Base-by-base conservation (phyloP, 2,329 filamentous ascomycete genomes). In the Cryphonectria nitschkei region DNA sequence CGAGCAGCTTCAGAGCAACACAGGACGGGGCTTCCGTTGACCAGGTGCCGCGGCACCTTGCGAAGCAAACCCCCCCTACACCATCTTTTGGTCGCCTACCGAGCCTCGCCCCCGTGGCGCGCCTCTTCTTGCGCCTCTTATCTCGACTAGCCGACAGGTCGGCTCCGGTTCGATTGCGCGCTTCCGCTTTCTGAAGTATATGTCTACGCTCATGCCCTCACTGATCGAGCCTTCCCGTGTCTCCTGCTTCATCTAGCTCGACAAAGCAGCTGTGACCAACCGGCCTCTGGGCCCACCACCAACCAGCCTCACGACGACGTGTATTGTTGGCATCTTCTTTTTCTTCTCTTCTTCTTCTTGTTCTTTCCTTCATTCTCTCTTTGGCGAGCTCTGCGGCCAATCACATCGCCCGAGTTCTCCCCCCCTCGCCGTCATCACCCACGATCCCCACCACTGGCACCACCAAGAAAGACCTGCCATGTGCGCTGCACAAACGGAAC, bases 401-500 rank as follows among this genome's bases (percentile, higher is more conserved):
- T 41, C 37, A 11, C 60, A 34, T 56, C 61, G 60, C 65, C 32
- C 46, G 39, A 34, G 19, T 26, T 43, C 37, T 3, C 1, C 32
- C 14, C 60, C 34, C 19, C 13, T 64, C 61, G 34, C 22, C 34
- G 37, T 62, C 32, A 37, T 14, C 7, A 14, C 13, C 22, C n/a
- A 4, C 22, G 4, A 4, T 22, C 3, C 41, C 63, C 63, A 50
- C 41, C 39, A 34, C 9, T 43, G 22, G 11, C 39, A 22, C 26
- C 19, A 32, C 34, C 39, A 9, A 34, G 41, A 61, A 43, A 29
- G 41, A n/a, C 63, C n/a, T 65, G 68, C 69, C 71, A 72, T 72
- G 71, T 66, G 65, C 71, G 67, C 71, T 46, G 52, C 65, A 37
- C 68, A 58, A 67, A 65, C 71, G 71, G 43, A 68, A 72, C 71